Evolutionary conservation across 1,284 basidiomycete species (phyloP).

Genomic region (Phellopilus nigrolimitatus): DNA sequence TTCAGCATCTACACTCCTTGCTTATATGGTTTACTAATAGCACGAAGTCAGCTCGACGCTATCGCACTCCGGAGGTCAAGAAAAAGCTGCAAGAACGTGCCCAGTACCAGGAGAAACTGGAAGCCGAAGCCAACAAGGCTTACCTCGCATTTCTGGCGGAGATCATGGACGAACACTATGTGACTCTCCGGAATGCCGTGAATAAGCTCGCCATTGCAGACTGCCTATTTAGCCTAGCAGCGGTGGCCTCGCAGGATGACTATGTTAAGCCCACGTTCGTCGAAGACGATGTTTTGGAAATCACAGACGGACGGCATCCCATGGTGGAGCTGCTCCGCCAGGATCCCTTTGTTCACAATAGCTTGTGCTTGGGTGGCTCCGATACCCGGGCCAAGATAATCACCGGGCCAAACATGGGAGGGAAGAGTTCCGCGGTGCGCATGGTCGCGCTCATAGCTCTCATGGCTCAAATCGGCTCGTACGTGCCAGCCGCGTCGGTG

Average conservation of each 20-base stretch:
- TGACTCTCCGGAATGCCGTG: constrained; percentile 64
- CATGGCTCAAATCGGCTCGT: constrained; percentile 56
- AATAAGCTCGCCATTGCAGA: constrained; percentile 80
- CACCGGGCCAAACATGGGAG: constrained; percentile 81
- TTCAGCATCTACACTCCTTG: background rate
- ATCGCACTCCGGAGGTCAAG: constrained; percentile 73
- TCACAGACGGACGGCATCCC: constrained; percentile 72
- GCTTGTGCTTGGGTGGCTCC: constrained; percentile 49
- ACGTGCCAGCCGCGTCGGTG: constrained; percentile 71
- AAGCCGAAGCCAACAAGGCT: constrained; percentile 62
- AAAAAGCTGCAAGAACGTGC: constrained; percentile 69
- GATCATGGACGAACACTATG: constrained; percentile 65
- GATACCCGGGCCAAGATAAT: constrained; percentile 67
- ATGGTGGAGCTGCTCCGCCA: constrained; percentile 75
- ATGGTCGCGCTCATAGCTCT: constrained; percentile 73
- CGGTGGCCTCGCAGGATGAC: constrained; percentile 65
- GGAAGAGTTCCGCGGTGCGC: constrained; percentile 73
- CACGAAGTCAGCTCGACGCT: constrained; percentile 76
- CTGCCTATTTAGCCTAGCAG: constrained; percentile 69
- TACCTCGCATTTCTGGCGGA: constrained; percentile 67
- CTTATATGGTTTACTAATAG: constrained; percentile 33
- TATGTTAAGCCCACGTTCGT: constrained; percentile 69
- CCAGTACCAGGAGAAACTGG: constrained; percentile 73
- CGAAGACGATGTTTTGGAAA: constrained; percentile 53
- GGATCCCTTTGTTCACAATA: constrained; percentile 80